Conservation (phyloP, 306 rosid species). For the Cucumis cinereus region DNA sequence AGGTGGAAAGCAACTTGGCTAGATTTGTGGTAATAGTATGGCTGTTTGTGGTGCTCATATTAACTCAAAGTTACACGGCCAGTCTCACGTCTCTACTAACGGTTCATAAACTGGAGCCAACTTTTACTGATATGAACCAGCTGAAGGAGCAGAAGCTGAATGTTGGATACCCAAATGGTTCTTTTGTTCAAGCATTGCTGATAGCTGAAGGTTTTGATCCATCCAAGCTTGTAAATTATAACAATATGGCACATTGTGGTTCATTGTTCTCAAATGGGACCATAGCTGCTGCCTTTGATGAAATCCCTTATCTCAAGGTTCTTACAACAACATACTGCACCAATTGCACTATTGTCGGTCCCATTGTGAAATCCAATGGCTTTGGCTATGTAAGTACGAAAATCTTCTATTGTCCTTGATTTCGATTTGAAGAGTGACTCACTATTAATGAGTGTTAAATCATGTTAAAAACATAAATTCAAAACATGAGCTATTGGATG, state of each 20-base stretch:
- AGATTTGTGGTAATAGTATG: constrained; percentile 54
- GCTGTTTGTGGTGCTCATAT: constrained; percentile 51
- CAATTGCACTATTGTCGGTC: constrained; percentile 20
- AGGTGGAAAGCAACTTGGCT: constrained; percentile 45
- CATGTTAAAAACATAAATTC: neutral
- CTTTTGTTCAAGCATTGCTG: constrained; percentile 30
- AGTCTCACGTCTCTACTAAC: constrained; percentile 52
- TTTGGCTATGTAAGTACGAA: constrained; percentile 33
- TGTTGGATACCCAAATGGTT: constrained; percentile 40
- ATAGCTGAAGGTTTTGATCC: constrained; percentile 22
- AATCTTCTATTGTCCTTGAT: neutral
- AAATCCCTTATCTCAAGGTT: constrained; percentile 12
- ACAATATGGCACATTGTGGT: constrained; percentile 6
- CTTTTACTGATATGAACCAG: constrained; percentile 20
- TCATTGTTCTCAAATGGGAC: constrained; percentile 25
- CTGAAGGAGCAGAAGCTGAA: constrained; percentile 19
- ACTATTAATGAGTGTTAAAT: neutral
- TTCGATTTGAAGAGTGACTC: neutral
- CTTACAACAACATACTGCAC: constrained; percentile 24
- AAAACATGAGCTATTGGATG: neutral
- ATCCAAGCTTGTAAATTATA: constrained; percentile 15
- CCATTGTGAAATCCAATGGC: constrained; percentile 21
- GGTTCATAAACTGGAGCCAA: constrained; percentile 36
- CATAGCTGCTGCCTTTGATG: constrained; percentile 34
- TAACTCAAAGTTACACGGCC: constrained; percentile 63